Base-by-base conservation (phyloP, 345 rosid species). In the Arabidopsis suecica region DNA sequence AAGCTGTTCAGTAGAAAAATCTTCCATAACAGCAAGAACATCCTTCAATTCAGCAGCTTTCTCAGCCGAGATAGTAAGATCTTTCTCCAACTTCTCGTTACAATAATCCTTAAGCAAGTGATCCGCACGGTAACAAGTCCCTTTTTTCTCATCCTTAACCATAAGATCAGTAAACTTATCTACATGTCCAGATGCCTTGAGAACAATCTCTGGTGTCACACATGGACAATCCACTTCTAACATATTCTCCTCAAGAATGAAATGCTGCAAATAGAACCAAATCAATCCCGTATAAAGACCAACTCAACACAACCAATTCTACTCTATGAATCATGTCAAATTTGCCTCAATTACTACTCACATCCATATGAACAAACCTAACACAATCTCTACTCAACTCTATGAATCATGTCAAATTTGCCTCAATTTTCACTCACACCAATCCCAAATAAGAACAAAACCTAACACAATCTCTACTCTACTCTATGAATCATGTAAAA, bases 161-260 rank as follows among this genome's bases (percentile, higher is more conserved):
- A 93, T 93, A 34, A 93, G 96, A 83, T 93, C 98, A 12, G 97
- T 91, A 77, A 93, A 91, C 78, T 91, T 91, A 77, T 93, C 98
- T 36, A 93, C 98, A 50, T 93, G 98, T 58, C 97, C 98, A 12
- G 98, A 93, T 3, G 98, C 98, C 85, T 89, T 93, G 22, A 93
- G 84, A 38, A 93, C 96, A 79, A 82, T 80, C 82, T 93, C 98
- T 7, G 97, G 98, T 3, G 97, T 93, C 79, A 93, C 98, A 75
- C 96, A 89, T 3, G 98, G 97, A 74, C 97, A 89, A 69, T 93
- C 97, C 51, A 91, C 96, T 80, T 93, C 98, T 58, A 89, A 75
- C 96, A 93, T 93, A 75, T 89, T 85, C 84, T 93, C 98, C 32
- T 28, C 4, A 28, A 28, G 32, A 28, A 28, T 28, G 32, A 28